Evolutionary conservation across 2,329 filamentous ascomycete genomes (phyloP), one percentile per base, ranked within the genome.

Genomic region (Colletotrichum tropicicola): DNA sequence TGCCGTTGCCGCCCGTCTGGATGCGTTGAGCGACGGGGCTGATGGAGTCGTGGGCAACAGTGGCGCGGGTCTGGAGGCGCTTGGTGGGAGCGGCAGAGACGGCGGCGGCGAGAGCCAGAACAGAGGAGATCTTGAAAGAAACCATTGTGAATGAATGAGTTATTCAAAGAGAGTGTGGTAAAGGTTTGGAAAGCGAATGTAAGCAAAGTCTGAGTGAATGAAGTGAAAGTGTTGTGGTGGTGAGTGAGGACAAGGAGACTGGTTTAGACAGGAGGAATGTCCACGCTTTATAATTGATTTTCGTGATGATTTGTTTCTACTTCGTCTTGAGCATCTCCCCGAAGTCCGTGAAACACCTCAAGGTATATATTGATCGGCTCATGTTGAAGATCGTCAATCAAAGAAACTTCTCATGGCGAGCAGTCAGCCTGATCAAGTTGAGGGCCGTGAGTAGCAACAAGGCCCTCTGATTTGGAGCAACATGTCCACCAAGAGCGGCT

Each of bases 111-210:
- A 56, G 47, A n/a, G 59, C 59, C 32, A 62, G 45, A 17, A 51
- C 28, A n/a, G 37, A 27, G 17, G 54, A 49, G 21, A 57, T 30
- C 44, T 56, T 62, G 55, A 51, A 57, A 39, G 49, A 61, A 55
- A 61, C 58, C 58, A 62, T 57, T 55, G 30, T 62, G 44, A 57
- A 35, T 25, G 30, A 28, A 27, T 32, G 21, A 47, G 43, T n/a
- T 21, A 41, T 48, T 61, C 43, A 39, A 47, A 47, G 28, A 39
- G 43, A 47, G 21, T 48, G 53, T 57, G 30, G 28, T 47, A 6
- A 12, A 25, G 53, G 21, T 35, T 47, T 45, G 27, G 28, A 37
- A 48, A 47, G 53, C 43, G 28, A 47, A 37, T 28, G 53, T 15
- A 48, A 39, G 43, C 23, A 44, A 12, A 47, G 19, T 57, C 53